Base-by-base conservation (phyloP, 1,284 basidiomycete species). In the Rhodofomes roseus region DNA sequence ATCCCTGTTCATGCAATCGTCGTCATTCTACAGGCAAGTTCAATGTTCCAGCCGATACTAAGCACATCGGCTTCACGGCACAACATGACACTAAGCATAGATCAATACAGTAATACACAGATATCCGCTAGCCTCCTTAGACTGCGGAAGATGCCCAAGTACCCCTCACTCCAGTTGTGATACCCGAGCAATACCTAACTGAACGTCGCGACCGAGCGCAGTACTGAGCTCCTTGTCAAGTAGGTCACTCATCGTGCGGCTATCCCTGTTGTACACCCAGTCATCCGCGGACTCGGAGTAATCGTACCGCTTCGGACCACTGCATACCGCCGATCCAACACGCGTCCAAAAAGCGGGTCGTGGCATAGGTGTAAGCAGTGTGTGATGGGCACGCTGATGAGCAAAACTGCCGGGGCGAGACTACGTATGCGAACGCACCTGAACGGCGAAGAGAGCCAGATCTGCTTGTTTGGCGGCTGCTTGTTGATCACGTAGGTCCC, bases 401-500 rank as follows among this genome's bases (percentile, higher is more conserved):
- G 31, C 31, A 34, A 11, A n/a, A 34, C 31, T 34, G 4, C 31
- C 11, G 31, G 11, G 4, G 31, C 11, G 31, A 34, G 31, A 34
- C 11, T 11, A 34, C 31, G 11, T 4, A 34, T 36, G 16, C 3
- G 31, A 37, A 53, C 66, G 11, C 60, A 72, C 71, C 71, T 73
- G 50, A 88, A 71, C 0, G 96, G 96, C 37, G 94, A 96, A 12
- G 93, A 96, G 36, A 99, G 81, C 96, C 96, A 99, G 70, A 99
- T 98, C 74, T 99, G 97, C 75, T 95, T 95, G 73, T 98, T 98
- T 5, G 97, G 96, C 9, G 96, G 96, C 75, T 99, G 96, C 80
- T 99, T 99, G 79, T 99, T 99, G 78, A 99, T 92, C 43, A 98
- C 96, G 77, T 98, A 99, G n/a, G 93, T 98, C 20, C 96, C 96